These are phyloP conservation scores for Aspergillus homomorphus DNA, from an alignment of 495 filamentous ascomycete species.

Conservation along the genomic window DNA sequence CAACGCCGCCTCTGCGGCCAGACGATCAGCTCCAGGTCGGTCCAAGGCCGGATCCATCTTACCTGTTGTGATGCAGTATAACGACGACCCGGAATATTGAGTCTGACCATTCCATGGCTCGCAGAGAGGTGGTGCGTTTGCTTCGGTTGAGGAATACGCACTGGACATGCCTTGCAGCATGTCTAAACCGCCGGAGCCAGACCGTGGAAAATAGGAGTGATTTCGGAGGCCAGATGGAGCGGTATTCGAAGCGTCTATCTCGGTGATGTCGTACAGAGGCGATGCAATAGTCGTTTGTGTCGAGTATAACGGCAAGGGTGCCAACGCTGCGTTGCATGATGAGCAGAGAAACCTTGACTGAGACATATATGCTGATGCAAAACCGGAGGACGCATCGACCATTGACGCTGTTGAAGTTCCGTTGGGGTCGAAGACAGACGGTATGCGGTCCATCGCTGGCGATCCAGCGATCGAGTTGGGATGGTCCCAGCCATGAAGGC, in stretches of 20 bases:
- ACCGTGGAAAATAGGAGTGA: neutral
- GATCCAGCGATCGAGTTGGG: neutral
- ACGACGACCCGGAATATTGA: neutral
- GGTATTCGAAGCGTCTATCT: neutral
- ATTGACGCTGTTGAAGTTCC: neutral
- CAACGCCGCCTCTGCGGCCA: neutral
- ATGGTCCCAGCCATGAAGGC: slow-evolving; percentile 29
- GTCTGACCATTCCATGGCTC: neutral
- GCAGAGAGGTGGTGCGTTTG: neutral
- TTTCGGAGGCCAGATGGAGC: neutral
- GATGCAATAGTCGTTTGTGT: neutral
- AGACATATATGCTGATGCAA: neutral
- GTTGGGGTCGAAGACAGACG: neutral
- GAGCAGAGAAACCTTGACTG: slow-evolving; percentile 1
- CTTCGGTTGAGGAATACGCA: neutral
- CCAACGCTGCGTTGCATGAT: neutral
- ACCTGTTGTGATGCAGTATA: slow-evolving; percentile 4
- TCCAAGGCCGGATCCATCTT: neutral
- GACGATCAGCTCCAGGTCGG: neutral
- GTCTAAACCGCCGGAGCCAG: neutral
- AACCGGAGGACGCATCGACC: neutral
- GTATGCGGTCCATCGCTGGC: neutral
- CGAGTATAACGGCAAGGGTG: neutral
- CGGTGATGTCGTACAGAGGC: neutral
- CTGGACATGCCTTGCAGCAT: neutral